phyloP scores from a whole-genome alignment of 768 basidiomycete species.

The Rhodocollybia butyracea region DNA sequence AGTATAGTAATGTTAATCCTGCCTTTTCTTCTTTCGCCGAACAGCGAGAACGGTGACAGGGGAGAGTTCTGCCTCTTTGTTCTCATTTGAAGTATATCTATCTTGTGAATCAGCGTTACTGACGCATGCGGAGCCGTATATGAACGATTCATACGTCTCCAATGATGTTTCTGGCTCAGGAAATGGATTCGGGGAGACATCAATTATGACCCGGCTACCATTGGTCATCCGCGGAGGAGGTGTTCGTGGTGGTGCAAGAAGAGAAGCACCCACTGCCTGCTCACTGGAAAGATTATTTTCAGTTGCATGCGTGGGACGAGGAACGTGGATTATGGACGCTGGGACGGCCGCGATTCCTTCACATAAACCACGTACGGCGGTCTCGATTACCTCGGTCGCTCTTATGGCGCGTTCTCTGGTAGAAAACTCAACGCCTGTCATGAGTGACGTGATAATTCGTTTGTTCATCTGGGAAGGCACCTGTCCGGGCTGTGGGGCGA shows the following conservation, averaged over 20 bases:
- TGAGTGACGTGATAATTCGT: slow-evolving; percentile 65
- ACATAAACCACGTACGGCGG: slow-evolving; percentile 66
- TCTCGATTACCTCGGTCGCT: slow-evolving; percentile 70
- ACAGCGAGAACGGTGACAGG: slow-evolving; percentile 44
- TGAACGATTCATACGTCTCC: slow-evolving; percentile 57
- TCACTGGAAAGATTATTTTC: slow-evolving; percentile 36
- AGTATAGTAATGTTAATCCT: background rate
- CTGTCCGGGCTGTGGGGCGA: slow-evolving; percentile 54
- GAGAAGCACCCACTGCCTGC: slow-evolving; percentile 19
- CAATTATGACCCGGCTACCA: slow-evolving; percentile 29
- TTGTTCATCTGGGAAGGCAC: slow-evolving; percentile 65
- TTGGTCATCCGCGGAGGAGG: slow-evolving; percentile 28
- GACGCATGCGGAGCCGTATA: slow-evolving; percentile 57
- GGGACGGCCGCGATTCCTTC: slow-evolving; percentile 48
- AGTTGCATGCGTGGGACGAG: slow-evolving; percentile 4
- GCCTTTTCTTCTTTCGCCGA: slow-evolving; percentile 39
- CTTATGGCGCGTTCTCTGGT: slow-evolving; percentile 58
- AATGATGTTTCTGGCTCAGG: slow-evolving; percentile 60
- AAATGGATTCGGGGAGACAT: slow-evolving; percentile 65
- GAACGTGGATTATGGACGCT: slow-evolving; percentile 5
- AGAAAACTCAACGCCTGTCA: slow-evolving; percentile 78
- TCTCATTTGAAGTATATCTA: slow-evolving; percentile 10
- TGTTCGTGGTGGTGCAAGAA: slow-evolving; percentile 48
- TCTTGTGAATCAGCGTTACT: slow-evolving; percentile 39
- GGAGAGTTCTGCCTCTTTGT: slow-evolving; percentile 14